Conservation (phyloP, 2,329 filamentous ascomycete genomes). For the Colletotrichum sp. region DNA sequence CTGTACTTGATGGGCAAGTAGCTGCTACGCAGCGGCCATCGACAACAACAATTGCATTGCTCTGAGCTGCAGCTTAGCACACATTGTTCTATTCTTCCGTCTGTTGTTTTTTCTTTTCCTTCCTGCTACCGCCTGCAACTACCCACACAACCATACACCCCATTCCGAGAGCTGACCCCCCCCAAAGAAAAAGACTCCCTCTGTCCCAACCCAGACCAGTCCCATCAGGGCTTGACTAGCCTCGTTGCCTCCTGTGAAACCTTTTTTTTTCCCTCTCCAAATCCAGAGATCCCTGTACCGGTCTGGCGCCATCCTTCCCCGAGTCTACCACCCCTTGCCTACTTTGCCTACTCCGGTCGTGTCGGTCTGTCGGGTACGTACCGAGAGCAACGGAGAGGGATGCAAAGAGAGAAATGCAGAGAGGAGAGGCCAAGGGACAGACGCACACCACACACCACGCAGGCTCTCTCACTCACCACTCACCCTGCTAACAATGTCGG, state of each 20-base stretch:
- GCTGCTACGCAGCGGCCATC: slow-evolving; percentile 1
- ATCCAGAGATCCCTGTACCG: slow-evolving; percentile 11
- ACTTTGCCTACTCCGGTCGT: slow-evolving; percentile 6
- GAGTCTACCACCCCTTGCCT: slow-evolving; percentile 18
- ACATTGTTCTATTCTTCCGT: slow-evolving; percentile 9
- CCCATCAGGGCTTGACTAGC: slow-evolving; percentile 12
- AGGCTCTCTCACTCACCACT: neutral
- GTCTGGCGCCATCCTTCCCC: slow-evolving; percentile 21
- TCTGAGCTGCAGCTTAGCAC: neutral
- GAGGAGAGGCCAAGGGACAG: neutral
- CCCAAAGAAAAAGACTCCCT: neutral
- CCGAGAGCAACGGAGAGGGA: neutral
- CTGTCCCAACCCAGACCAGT: slow-evolving; percentile 4
- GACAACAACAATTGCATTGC: neutral
- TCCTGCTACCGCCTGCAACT: slow-evolving; percentile 6
- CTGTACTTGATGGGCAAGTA: slow-evolving; percentile 6
- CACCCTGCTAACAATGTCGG: neutral
- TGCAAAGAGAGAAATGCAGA: neutral
- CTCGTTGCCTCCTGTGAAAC: slow-evolving; percentile 23
- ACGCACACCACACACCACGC: neutral
- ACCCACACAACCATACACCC: slow-evolving; percentile 7
- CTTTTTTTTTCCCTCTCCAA: neutral
- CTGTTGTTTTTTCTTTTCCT: neutral
- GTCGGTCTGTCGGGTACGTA: slow-evolving; percentile 17
- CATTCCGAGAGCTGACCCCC: neutral